Evolutionary conservation across 2,329 filamentous ascomycete genomes (phyloP).

Genomic region (Pseudogymnoascus sp.): DNA sequence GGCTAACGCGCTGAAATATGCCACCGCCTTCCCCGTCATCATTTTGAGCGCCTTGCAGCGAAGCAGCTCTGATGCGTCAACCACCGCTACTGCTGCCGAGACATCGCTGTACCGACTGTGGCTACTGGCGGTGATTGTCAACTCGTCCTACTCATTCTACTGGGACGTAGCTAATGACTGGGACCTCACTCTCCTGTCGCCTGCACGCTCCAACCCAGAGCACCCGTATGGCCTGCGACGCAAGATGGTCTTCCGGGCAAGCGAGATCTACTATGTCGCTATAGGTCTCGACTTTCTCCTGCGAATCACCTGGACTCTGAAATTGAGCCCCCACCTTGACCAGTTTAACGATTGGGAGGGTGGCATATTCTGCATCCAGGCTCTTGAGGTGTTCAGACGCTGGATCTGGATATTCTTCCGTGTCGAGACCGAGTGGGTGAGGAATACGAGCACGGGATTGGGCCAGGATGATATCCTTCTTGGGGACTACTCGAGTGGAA

Average conservation of each 20-base stretch:
- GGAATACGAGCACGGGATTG: conserved; percentile 45
- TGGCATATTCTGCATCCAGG: conserved; percentile 81
- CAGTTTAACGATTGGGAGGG: conserved; percentile 82
- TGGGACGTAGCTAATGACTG: conserved; percentile 97
- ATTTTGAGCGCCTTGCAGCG: conserved; percentile 70
- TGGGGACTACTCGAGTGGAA: conserved; percentile 63
- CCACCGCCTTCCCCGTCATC: conserved; percentile 89
- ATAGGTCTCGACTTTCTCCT: conserved; percentile 73
- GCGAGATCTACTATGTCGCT: conserved; percentile 74
- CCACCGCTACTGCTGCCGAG: conserved; percentile 34
- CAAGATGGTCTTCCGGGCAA: conserved; percentile 64
- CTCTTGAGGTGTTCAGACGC: conserved; percentile 77
- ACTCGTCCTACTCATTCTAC: conserved; percentile 94
- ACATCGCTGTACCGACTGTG: conserved; percentile 51
- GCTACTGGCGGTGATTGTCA: conserved; percentile 68
- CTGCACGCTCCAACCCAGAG: conserved; percentile 49
- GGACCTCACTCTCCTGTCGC: conserved; percentile 79
- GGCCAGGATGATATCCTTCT: conserved; percentile 66
- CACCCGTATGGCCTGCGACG: conserved; percentile 74
- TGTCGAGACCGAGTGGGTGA: conserved; percentile 87
- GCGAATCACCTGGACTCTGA: conserved; percentile 85
- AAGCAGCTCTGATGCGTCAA: conserved; percentile 41
- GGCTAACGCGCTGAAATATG: conserved; percentile 91
- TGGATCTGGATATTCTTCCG: conserved; percentile 98
- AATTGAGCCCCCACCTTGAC: conserved; percentile 75